Evolutionary conservation across 2,329 filamentous ascomycete genomes (phyloP).

Genomic region (Bipolaris gigantea): DNA sequence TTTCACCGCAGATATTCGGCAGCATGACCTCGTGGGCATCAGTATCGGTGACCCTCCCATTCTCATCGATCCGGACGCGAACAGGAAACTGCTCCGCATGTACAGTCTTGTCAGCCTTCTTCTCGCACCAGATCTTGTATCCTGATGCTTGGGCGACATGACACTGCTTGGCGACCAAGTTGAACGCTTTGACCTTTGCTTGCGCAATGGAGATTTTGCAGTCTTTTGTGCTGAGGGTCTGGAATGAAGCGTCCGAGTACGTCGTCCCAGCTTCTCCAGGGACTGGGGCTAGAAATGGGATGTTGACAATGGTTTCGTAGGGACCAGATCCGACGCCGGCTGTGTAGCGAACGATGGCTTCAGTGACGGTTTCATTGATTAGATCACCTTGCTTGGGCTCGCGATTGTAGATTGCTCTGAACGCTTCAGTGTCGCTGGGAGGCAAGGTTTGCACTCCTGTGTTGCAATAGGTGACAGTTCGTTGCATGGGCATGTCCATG

Average conservation of each 20-base stretch:
- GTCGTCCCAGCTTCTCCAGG: background rate
- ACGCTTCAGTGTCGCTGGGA: slow-evolving; percentile 7
- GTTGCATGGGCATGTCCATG: background rate
- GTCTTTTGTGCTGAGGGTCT: slow-evolving; percentile 7
- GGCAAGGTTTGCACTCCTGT: slow-evolving; percentile 21
- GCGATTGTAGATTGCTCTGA: slow-evolving; percentile 15
- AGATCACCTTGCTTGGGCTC: slow-evolving; percentile 9
- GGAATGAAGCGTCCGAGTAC: slow-evolving; percentile 17
- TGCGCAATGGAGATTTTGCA: slow-evolving; percentile 9
- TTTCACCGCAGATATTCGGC: slow-evolving; percentile 16
- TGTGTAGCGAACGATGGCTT: slow-evolving; percentile 14
- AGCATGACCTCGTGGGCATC: background rate
- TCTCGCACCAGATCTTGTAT: slow-evolving; percentile 13
- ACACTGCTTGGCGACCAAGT: slow-evolving; percentile 13
- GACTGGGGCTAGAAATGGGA: background rate
- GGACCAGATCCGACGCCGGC: background rate
- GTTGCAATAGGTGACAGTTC: slow-evolving; percentile 12
- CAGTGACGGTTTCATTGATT: slow-evolving; percentile 9
- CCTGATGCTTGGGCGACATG: slow-evolving; percentile 9
- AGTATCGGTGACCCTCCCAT: slow-evolving; percentile 6
- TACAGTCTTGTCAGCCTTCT: slow-evolving; percentile 10
- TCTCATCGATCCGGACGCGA: slow-evolving; percentile 5
- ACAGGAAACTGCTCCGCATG: slow-evolving; percentile 18
- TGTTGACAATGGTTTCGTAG: slow-evolving; percentile 7
- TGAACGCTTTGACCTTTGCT: slow-evolving; percentile 19